phyloP scores from a whole-genome alignment of 495 filamentous ascomycete genomes.

The Cercophora samala region DNA sequence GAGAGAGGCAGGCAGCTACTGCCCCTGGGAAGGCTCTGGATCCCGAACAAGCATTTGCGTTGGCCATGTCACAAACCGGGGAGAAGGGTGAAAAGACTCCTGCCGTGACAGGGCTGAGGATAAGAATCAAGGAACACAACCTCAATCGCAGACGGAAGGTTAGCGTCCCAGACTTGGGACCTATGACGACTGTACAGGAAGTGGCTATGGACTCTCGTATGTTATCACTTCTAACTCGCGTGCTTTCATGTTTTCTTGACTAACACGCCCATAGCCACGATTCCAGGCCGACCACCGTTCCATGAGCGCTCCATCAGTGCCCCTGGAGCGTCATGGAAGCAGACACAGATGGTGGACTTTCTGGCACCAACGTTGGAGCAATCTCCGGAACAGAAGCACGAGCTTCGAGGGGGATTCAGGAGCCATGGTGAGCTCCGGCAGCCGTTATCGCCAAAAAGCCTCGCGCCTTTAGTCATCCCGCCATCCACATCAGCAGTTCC shows the following conservation, averaged over 20 bases:
- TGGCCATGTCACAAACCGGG: slow-evolving; percentile 45
- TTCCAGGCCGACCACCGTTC: slow-evolving; percentile 64
- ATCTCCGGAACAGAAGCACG: slow-evolving; percentile 29
- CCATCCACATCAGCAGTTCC: slow-evolving; percentile 36
- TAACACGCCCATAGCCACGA: slow-evolving; percentile 57
- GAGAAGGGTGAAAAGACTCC: slow-evolving; percentile 43
- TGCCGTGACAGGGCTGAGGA: slow-evolving; percentile 40
- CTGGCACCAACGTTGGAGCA: slow-evolving; percentile 32
- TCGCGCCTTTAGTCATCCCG: slow-evolving; percentile 53
- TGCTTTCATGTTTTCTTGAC: slow-evolving; percentile 8
- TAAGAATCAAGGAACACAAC: slow-evolving; percentile 52
- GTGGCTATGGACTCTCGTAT: slow-evolving; percentile 70
- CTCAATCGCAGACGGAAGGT: slow-evolving; percentile 57
- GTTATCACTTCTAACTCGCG: slow-evolving; percentile 29
- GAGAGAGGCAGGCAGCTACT: slow-evolving; percentile 40
- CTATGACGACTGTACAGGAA: slow-evolving; percentile 67
- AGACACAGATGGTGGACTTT: slow-evolving; percentile 42
- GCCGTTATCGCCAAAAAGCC: slow-evolving; percentile 49
- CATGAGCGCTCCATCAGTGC: slow-evolving; percentile 67
- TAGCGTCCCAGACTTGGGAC: slow-evolving; percentile 61
- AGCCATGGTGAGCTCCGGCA: slow-evolving; percentile 31
- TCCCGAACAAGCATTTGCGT: slow-evolving; percentile 47
- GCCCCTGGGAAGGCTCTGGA: slow-evolving; percentile 46
- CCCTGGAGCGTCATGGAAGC: slow-evolving; percentile 51
- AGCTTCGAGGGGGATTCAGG: slow-evolving; percentile 17